Evolutionary conservation across 2,329 filamentous ascomycete genomes (phyloP).

Genomic region (Allantophomopsis lycopodina): DNA sequence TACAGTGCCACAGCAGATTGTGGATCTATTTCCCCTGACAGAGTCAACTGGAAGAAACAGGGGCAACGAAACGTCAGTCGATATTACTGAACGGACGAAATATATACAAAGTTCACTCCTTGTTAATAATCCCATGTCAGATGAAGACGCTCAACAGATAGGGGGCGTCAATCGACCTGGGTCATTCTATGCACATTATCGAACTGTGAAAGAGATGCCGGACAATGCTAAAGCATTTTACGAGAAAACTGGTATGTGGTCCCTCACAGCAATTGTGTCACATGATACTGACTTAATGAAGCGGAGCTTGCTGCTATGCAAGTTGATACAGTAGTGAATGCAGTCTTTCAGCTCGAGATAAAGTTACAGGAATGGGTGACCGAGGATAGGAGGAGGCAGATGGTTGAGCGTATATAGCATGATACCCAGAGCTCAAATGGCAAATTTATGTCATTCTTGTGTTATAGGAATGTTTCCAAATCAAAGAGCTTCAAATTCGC

Average conservation of each 20-base stretch:
- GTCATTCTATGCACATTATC: conserved; percentile 21
- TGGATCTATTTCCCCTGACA: conserved; percentile 20
- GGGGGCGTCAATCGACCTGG: conserved; percentile 16
- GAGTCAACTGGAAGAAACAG: conserved; percentile 10
- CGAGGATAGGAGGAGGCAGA: neutral
- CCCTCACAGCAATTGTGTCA: neutral
- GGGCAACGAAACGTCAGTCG: conserved; percentile 6
- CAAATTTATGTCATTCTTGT: too few species aligned
- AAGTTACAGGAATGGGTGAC: conserved; percentile 1
- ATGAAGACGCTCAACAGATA: conserved; percentile 4
- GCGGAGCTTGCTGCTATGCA: conserved; percentile 2
- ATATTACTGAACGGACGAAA: conserved; percentile 8
- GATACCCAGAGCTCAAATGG: too few species aligned
- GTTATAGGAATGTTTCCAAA: too few species aligned
- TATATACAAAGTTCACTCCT: conserved; percentile 11
- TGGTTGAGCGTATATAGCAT: neutral
- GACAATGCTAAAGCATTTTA: conserved; percentile 27
- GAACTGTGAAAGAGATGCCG: conserved; percentile 26
- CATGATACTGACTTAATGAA: neutral
- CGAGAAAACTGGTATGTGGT: conserved; percentile 22
- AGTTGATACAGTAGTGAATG: conserved; percentile 1
- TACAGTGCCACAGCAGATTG: conserved; percentile 17
- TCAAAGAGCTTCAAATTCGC: too few species aligned
- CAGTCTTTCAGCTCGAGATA: conserved; percentile 1
- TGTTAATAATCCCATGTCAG: conserved; percentile 12